These are phyloP conservation scores for Acacia concinna DNA, from an alignment of 331 rosid species.

Conservation along the genomic window DNA sequence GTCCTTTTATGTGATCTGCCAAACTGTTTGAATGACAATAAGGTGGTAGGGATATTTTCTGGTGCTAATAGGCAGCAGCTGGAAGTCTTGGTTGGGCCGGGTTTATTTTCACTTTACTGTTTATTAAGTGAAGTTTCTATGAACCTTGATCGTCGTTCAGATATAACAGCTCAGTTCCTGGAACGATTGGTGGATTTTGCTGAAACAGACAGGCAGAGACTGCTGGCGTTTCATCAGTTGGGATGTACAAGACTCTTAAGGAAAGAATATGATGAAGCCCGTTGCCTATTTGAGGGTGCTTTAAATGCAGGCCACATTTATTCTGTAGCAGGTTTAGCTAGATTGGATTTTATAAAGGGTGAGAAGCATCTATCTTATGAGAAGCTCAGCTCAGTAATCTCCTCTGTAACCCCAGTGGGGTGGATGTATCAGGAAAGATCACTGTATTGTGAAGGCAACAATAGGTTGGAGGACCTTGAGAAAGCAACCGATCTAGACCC, in stretches of 20 bases:
- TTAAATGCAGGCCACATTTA: slow-evolving; percentile 75
- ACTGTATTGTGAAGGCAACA: slow-evolving; percentile 67
- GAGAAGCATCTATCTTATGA: slow-evolving; percentile 68
- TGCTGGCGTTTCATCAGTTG: slow-evolving; percentile 72
- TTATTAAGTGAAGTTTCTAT: slow-evolving; percentile 83
- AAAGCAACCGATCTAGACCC: slow-evolving; percentile 86
- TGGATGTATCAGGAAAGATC: slow-evolving; percentile 96
- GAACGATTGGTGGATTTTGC: slow-evolving; percentile 66
- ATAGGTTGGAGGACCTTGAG: slow-evolving; percentile 75
- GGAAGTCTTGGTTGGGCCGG: slow-evolving; percentile 73
- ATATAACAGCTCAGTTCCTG: slow-evolving; percentile 66
- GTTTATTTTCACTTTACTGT: slow-evolving; percentile 72
- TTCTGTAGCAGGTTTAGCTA: slow-evolving; percentile 76
- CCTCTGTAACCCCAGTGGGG: slow-evolving; percentile 65
- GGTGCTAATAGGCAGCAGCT: slow-evolving; percentile 59
- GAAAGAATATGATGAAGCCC: slow-evolving; percentile 77
- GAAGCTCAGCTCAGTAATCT: slow-evolving; percentile 64
- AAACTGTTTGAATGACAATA: slow-evolving; percentile 65
- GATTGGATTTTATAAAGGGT: slow-evolving; percentile 64
- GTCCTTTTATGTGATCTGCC: slow-evolving; percentile 79
- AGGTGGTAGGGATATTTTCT: slow-evolving; percentile 66
- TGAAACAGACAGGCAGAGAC: slow-evolving; percentile 71
- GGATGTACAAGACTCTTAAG: slow-evolving; percentile 77
- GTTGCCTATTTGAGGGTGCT: slow-evolving; percentile 68
- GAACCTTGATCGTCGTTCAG: slow-evolving; percentile 66